Evolutionary conservation across 177 flowering plant species (phyloP), one percentile per base, ranked within the genome.

Genomic region (Telopea speciosissima): DNA sequence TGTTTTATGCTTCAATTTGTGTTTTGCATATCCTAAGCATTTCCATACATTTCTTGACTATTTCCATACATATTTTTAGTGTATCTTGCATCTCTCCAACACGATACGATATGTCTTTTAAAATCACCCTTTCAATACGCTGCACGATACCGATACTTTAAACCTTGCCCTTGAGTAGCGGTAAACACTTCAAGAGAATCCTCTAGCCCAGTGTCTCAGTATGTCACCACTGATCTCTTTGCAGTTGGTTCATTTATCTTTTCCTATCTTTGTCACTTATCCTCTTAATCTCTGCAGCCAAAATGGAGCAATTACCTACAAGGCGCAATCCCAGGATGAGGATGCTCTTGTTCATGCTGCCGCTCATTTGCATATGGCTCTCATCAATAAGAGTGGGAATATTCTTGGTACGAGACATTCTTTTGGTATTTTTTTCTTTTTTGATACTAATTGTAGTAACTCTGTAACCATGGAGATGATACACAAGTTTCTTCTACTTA

Each of bases 251-350:
- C 22, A 58, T 58, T 28, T 28, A 24, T 58, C n/a, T 7, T 58
- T 58, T n/a, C 40, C 7, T 36, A 16, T 59, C 17, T 14, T 40
- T 10, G 36, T 19, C 54, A 60, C 62, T 68, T 44, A 40, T 7
- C 60, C 33, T 13, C 40, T 69, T 65, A 64, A 12, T 58, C 9
- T 76, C 19, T 75, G 68, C 67, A 96, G 99, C 83, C 88, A 91
- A 83, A 82, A 72, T 82, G 99, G 99, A 69, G 74, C 77, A 22
- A 82, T 91, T 74, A 71, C 78, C 40, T 96, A 91, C 72, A 93
- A 92, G 83, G 96, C 98, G 45, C 98, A 91, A 77, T 96, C 99
- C 65, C 99, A 96, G 85, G 99, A 96, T 82, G 99, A 96, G 84
- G 99, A 96, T 82, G 99, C 99, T 73, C 94, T 96, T 80, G 99